Conservation (phyloP, 305 asterid species). For the Andrographis paniculata region DNA sequence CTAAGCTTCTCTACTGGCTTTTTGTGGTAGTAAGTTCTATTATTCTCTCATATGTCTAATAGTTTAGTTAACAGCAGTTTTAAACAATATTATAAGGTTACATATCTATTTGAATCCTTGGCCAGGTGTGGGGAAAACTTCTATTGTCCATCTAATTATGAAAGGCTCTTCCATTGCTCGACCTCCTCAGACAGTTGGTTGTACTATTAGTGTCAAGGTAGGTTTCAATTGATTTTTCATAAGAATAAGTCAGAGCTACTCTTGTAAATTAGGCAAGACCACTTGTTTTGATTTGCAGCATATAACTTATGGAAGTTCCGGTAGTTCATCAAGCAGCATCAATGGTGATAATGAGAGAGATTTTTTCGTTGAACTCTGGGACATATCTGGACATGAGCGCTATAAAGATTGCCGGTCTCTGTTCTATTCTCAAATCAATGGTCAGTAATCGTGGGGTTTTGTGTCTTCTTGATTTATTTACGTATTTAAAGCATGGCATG, state of each 20-base stretch:
- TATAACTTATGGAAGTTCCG: conserved; percentile 57
- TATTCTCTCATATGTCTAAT: too few relatives aligned
- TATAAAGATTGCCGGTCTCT: conserved; percentile 87
- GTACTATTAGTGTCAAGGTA: conserved; percentile 80
- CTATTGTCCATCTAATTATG: conserved; percentile 86
- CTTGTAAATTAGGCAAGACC: conserved; percentile 6
- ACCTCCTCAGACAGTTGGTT: conserved; percentile 92
- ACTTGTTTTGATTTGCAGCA: conserved; percentile 43
- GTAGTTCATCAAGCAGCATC: conserved; percentile 68
- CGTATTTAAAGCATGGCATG: too few relatives aligned
- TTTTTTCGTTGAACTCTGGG: conserved; percentile 93
- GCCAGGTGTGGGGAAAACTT: conserved; percentile 91
- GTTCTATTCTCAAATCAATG: conserved; percentile 90
- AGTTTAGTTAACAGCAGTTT: too few relatives aligned
- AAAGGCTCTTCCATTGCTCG: conserved; percentile 68
- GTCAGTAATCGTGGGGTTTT: conserved; percentile 34
- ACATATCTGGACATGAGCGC: conserved; percentile 91
- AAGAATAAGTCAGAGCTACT: not conserved
- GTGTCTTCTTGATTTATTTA: not conserved
- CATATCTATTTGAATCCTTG: conserved; percentile 14
- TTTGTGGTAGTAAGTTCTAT: too few relatives aligned
- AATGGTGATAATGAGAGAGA: conserved; percentile 63
- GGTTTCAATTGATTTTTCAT: conserved; percentile 5
- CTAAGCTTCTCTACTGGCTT: too few relatives aligned
- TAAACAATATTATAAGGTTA: conserved; percentile 4